phyloP scores from a whole-genome alignment of 495 filamentous ascomycete species.

The Hypoxylon lienhwacheense region DNA sequence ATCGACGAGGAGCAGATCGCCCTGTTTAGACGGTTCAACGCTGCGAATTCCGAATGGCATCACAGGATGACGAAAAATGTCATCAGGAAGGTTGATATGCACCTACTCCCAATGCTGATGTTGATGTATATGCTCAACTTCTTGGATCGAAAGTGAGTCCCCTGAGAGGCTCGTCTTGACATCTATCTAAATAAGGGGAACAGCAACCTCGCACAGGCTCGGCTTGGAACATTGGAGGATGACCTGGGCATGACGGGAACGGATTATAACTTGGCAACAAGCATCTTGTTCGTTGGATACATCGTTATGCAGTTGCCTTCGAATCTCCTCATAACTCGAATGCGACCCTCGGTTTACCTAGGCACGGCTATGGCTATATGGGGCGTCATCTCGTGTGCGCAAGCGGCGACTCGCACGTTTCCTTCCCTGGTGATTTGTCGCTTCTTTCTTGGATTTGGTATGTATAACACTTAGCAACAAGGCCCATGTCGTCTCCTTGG shows the following conservation, averaged over 20 bases:
- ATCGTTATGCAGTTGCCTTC: constrained; percentile 59
- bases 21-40: constrained; percentile 32
- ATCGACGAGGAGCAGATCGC: constrained; percentile 30
- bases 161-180: neutral
- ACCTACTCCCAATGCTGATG: constrained; percentile 46
- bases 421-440: constrained; percentile 58
- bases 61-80: constrained; percentile 29
- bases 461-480: neutral
- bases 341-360: constrained; percentile 45
- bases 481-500: too few relatives aligned
- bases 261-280: constrained; percentile 58
- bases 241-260: constrained; percentile 51
- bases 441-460: constrained; percentile 64
- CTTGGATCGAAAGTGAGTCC: constrained; percentile 45
- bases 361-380: constrained; percentile 60
- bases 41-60: constrained; percentile 35
- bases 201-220: constrained; percentile 47
- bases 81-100: constrained; percentile 47
- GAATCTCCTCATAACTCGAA: constrained; percentile 56
- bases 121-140: constrained; percentile 52
- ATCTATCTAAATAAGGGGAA: constrained; percentile 2
- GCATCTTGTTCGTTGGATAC: constrained; percentile 61
- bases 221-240: constrained; percentile 48
- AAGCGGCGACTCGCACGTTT: constrained; percentile 57
- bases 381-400: constrained; percentile 62